phyloP scores from a whole-genome alignment of 2,329 filamentous ascomycete genomes.

The Lanzia echinophila region DNA sequence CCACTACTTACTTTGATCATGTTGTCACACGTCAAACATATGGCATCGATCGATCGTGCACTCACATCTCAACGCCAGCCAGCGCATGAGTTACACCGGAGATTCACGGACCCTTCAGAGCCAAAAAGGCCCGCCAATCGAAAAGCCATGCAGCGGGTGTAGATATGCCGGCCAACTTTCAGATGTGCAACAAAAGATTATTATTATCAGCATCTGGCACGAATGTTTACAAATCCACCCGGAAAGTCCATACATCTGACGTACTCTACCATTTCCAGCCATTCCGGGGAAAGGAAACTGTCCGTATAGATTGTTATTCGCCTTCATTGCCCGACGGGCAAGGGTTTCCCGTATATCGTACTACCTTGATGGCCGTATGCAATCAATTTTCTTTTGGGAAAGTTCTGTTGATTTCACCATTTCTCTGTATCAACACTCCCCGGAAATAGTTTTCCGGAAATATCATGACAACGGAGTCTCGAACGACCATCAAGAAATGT shows the following conservation, averaged over 20 bases:
- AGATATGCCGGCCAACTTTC: neutral
- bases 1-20: neutral
- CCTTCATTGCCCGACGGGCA: neutral
- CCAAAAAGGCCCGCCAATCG: neutral
- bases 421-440: too few species aligned
- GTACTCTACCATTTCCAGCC: neutral
- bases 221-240: too few species aligned
- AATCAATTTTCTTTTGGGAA: neutral
- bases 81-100: constrained; percentile 4
- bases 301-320: neutral
- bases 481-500: too few species aligned
- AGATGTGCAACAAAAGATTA: constrained; percentile 7
- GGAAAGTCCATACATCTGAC: neutral
- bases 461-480: too few species aligned
- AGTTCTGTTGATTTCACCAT: neutral
- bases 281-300: neutral
- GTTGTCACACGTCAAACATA: neutral
- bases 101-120: neutral
- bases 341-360: too few species aligned
- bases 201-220: neutral
- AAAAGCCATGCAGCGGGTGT: neutral
- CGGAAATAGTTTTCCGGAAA: too few species aligned
- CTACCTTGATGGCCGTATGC: neutral
- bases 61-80: neutral
- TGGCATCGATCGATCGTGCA: neutral